Evolutionary conservation across 345 rosid species (phyloP), one percentile per base, ranked within the genome.

Genomic region (Lepidium aucheri): DNA sequence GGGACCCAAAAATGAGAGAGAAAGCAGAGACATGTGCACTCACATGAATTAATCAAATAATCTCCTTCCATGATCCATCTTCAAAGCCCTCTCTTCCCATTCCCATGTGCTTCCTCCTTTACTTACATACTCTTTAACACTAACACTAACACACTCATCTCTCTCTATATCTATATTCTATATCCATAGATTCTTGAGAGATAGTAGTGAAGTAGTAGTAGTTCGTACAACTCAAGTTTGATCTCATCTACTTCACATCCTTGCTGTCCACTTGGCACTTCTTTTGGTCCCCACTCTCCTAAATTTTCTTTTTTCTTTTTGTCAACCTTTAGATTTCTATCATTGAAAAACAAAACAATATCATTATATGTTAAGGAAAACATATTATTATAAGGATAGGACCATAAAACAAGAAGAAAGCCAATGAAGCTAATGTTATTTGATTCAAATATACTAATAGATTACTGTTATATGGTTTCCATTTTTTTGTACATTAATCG

Each of bases 31-130:
- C 70, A 65, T 65, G 53, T 65, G 70, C 70, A n/a, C 51, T 39
- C 70, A 65, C 70, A 65, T 65, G 61, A 65, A 65, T 40, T 28
- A 5, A 28, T 28, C n/a, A n/a, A n/a, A n/a, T n/a, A n/a, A n/a
- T n/a, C n/a, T n/a, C n/a, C 26, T 24, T 3, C 30, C 69, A n/a
- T n/a, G n/a, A n/a, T 65, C 50, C 39, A 52, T 53, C 70, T 52
- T 49, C 68, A 14, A 41, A 65, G 40, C 41, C 59, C 30, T 5
- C 26, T 26, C 32, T 28, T 28, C 32, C 70, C 70, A 41, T 52
- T 8, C 52, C 61, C 60, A 65, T 65, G 70, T 65, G 70, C 60
- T 12, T 20, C 62, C 34, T 46, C 53, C 8, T 28, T 4, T 28
- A 28, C 32, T 28, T 28, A 28, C 32, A 20, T 20, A n/a, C n/a